Base-by-base conservation (phyloP, 805 yeast genomes). In the Yamadazyma tumulicola region DNA sequence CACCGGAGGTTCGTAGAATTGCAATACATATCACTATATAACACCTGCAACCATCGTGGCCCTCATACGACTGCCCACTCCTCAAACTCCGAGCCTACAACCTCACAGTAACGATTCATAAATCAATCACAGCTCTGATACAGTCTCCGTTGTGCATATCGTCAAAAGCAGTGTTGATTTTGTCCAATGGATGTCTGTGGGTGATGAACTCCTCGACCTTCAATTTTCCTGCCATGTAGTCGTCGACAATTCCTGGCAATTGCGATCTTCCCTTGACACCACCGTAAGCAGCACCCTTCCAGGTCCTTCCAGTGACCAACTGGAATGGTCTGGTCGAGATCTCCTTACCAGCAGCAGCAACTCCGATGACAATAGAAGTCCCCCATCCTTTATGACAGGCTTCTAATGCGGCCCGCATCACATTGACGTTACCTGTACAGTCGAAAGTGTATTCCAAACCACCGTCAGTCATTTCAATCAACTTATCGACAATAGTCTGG, bases 321-420 rank as follows among this genome's bases (percentile, higher is more conserved):
- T 91, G 97, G 85, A 93, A 93, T 42, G 99, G 98, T 67, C 97
- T 80, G 31, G 97, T 93, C 39, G 95, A 67, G 46, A 94, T 89
- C 69, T 93, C 97, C 67, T 88, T 74, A 47, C 98, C 99, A 26
- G 97, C 95, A 48, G 96, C 95, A 31, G 98, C 99, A 49, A 93
- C 99, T 62, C 98, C 98, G 57, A 93, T 93, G 53, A 93, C 72
- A 50, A 91, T 75, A 15, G 96, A 87, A 57, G 81, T 79, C 65
- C 99, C 99, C 97, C 98, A 93, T 47, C 99, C 99, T 67, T 89
- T 91, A 72, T 93, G 97, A 62, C 96, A 88, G 15, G 95, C 85
- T 72, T 93, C 97, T 47, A 93, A 74, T 19, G 98, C 98, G 55
- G 79, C 72, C 69, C 97, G 81, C 99, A 93, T 93, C 32, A 93